phyloP scores from a whole-genome alignment of 2,329 filamentous ascomycete species.

The Gremmenia infestans region DNA sequence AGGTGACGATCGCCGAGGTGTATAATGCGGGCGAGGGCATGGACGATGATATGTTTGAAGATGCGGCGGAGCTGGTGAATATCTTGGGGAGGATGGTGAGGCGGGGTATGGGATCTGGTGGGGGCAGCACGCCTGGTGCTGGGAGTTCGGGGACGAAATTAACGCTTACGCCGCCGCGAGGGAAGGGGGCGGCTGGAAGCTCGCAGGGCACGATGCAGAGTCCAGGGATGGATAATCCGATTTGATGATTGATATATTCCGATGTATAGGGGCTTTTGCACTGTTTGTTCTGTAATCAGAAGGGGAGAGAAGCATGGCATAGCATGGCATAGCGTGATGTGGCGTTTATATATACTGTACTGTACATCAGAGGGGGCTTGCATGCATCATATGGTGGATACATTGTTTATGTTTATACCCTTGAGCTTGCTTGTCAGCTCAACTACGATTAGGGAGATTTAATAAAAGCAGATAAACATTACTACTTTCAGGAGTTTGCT shows the following conservation, averaged over 20 bases:
- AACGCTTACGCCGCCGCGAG: conserved; percentile 5
- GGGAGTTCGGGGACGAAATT: conserved; percentile 15
- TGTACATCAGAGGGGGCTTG: conserved; percentile 4
- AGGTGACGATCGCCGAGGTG: conserved; percentile 80
- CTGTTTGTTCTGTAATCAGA: background rate
- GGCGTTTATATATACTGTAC: conserved; percentile 7
- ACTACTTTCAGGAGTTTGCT: background rate
- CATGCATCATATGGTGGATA: background rate
- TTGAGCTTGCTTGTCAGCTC: background rate
- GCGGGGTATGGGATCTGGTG: conserved; percentile 44
- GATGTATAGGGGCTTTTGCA: background rate
- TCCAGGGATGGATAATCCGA: conserved; percentile 28
- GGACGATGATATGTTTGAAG: conserved; percentile 92
- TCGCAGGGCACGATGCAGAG: conserved; percentile 6
- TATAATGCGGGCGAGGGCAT: conserved; percentile 89
- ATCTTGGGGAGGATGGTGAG: conserved; percentile 87
- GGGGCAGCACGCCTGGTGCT: conserved; percentile 16
- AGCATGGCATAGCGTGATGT: background rate
- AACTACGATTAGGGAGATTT: background rate
- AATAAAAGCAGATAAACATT: background rate
- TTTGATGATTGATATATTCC: conserved; percentile 11
- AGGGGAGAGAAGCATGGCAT: background rate
- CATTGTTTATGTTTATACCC: conserved; percentile 1
- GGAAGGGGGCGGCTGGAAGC: background rate
- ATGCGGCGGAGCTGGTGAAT: conserved; percentile 82